These are phyloP conservation scores for Paramecium pentaurelia DNA, from an alignment of 73 alveolate genomes.

Conservation along the genomic window DNA sequence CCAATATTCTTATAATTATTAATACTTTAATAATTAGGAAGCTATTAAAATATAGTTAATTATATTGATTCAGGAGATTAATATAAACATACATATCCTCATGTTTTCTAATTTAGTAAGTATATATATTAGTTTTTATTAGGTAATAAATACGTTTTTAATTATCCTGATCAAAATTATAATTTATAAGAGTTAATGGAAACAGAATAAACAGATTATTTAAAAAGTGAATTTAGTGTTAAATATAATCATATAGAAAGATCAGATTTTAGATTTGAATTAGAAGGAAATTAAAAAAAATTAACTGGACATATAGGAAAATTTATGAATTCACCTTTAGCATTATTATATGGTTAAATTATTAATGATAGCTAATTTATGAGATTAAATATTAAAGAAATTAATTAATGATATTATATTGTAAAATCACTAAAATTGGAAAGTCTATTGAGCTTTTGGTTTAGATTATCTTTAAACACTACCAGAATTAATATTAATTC, in stretches of 20 bases:
- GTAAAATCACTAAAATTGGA: background rate
- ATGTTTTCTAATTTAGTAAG: background rate
- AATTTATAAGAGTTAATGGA: background rate
- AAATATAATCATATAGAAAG: background rate
- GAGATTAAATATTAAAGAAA: background rate
- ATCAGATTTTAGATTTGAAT: background rate
- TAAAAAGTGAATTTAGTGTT: background rate
- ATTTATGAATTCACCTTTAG: background rate
- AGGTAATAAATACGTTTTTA: background rate
- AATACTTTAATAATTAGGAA: background rate
- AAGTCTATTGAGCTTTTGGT: background rate
- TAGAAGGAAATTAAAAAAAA: background rate
- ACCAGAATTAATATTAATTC: background rate
- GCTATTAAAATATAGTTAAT: background rate
- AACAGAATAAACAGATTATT: background rate
- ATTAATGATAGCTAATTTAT: background rate
- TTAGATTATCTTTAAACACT: conserved; percentile 22
- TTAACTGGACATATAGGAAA: background rate
- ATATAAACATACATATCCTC: background rate
- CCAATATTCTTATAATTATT: background rate
- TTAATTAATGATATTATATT: background rate
- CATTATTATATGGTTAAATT: background rate
- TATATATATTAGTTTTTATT: background rate
- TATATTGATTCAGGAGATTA: background rate
- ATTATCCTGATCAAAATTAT: background rate